Evolutionary conservation across 805 yeast genomes (phyloP), one percentile per base, ranked within the genome.

Genomic region (Yamadazyma philogaea): DNA sequence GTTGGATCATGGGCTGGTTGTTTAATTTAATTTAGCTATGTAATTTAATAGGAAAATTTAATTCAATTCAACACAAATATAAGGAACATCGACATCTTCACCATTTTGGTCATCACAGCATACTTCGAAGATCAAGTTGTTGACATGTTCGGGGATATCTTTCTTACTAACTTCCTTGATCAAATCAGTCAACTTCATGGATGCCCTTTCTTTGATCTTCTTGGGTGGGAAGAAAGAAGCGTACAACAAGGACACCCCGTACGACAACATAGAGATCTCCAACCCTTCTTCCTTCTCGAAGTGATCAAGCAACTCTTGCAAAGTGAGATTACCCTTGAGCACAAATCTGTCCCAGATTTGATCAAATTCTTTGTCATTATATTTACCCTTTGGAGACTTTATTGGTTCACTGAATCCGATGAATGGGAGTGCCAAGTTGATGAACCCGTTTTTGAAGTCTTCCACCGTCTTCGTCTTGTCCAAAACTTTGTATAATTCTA

Each of bases 341-440:
- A 84, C 91, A 63, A 91, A 91, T 62, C 98, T 78, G 57, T 88
- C 96, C 99, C 99, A 93, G 55, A 91, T 88, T 64, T 76, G 80
- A 65, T 93, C 99, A 56, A 87, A 84, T 50, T 73, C 74, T 60
- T 84, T 86, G 32, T 69, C 75, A 55, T 89, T 89, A 66, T 89
- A 90, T 60, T 83, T 79, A 44, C 86, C 84, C 66, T 86, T 82
- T 36, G 85, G 78, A 30, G 96, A 87, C 37, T 82, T 83, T 56
- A 93, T 81, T 40, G 99, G 99, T 68, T 93, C 99, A 8, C 96
- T 87, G 62, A 93, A 93, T 6, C 96, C 98, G 60, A 93, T 81
- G 72, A 93, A 93, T 48, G 99, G 98, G 48, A 93, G 1, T 96
- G 53, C 53, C 37, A 49, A 46, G 34, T 49, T 49, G n/a, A 49